These are phyloP conservation scores for Breynia disticha DNA, from an alignment of 441 rosid species.

Conservation along the genomic window DNA sequence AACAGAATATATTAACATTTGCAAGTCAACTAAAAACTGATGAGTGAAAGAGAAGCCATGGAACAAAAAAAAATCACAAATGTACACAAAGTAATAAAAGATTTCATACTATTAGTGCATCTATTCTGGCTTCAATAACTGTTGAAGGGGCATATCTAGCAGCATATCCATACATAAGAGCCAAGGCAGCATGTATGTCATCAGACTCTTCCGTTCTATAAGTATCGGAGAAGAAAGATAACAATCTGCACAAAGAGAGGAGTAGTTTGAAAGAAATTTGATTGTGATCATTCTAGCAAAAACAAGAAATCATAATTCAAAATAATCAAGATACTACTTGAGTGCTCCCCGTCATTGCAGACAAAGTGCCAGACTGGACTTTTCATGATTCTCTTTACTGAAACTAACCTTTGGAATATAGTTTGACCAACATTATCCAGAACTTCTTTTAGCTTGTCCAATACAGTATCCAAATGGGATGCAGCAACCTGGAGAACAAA, in stretches of 20 bases:
- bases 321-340: no score
- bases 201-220: constrained; percentile 83
- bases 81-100: constrained; percentile 14
- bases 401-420: constrained; percentile 67
- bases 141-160: constrained; percentile 97
- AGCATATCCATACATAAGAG: constrained; percentile 99
- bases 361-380: neutral
- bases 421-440: constrained; percentile 82
- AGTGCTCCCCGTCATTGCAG: neutral
- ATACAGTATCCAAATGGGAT: constrained; percentile 90
- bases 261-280: constrained; percentile 4
- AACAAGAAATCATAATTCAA: neutral
- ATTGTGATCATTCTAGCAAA: neutral
- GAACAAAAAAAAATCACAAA: constrained; percentile 5
- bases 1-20: neutral
- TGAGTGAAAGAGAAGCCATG: neutral
- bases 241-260: constrained; percentile 44
- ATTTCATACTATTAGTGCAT: constrained; percentile 84
- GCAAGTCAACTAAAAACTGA: neutral
- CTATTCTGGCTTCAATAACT: constrained; percentile 98
- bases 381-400: no score
- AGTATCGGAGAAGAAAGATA: constrained; percentile 82
- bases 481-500: constrained; percentile 73
- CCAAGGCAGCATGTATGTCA: constrained; percentile 99
- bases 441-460: constrained; percentile 88